Percentiles rank a stretch among this genome's conserved stretches.
Evolutionary conservation across 768 basidiomycete species (phyloP).

Genomic region (Kwoniella heveanensis): DNA sequence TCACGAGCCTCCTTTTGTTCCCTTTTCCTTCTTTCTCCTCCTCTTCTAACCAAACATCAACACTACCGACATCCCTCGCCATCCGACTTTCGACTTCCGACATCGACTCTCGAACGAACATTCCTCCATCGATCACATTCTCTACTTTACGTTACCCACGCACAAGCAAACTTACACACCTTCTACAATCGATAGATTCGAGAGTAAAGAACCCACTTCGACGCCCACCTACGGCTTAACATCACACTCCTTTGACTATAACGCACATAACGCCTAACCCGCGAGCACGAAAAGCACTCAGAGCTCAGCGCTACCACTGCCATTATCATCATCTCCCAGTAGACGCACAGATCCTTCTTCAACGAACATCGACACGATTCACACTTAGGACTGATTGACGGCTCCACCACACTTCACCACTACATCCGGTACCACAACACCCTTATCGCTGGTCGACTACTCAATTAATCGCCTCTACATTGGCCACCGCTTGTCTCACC

Average conservation of each 20-base stretch:
- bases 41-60: slow-evolving; percentile 9
- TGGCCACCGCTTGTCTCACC: too few relatives aligned
- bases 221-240: slow-evolving; percentile 16
- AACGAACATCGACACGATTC: background rate
- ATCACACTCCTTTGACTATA: slow-evolving; percentile 19
- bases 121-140: background rate
- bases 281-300: background rate
- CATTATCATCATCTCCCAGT: background rate
- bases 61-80: background rate
- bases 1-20: slow-evolving; percentile 5
- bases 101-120: background rate
- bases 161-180: background rate
- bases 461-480: too few relatives aligned
- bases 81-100: background rate
- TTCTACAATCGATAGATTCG: background rate
- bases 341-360: background rate
- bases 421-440: background rate
- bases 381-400: too few relatives aligned
- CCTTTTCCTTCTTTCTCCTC: background rate
- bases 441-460: slow-evolving; percentile 15
- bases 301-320: background rate
- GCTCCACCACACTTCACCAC: background rate
- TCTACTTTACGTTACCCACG: too few relatives aligned
- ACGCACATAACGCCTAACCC: background rate
- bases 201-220: slow-evolving; percentile 7